A percentile compares a stretch with the other conserved stretches of the same genome.
phyloP scores from a whole-genome alignment of 148 eudicot species.

The Drosera capensis region DNA sequence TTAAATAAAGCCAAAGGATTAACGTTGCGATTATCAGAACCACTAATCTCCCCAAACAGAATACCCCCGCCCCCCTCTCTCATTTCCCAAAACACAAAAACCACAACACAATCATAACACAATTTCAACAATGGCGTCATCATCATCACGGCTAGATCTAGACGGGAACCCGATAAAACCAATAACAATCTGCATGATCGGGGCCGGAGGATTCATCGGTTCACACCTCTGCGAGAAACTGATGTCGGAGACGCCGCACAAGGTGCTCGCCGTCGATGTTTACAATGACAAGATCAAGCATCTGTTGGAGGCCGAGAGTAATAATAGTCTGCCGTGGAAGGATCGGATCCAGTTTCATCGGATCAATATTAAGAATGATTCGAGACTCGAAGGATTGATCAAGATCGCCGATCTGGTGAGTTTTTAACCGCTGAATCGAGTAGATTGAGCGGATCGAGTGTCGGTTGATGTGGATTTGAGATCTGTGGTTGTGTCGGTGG shows the following conservation, averaged over 20 bases:
- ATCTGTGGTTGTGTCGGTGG: too few species aligned
- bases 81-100: not conserved
- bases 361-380: slow-evolving; percentile 79
- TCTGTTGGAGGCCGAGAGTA: slow-evolving; percentile 55
- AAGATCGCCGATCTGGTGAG: slow-evolving; percentile 86
- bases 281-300: slow-evolving; percentile 94
- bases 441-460: too few species aligned
- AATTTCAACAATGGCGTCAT: slow-evolving; percentile 17
- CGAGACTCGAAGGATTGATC: slow-evolving; percentile 93
- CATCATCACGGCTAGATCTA: slow-evolving; percentile 59
- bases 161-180: slow-evolving; percentile 66
- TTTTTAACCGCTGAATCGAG: too few species aligned
- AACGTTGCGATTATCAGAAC: too few species aligned
- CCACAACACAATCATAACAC: not conserved
- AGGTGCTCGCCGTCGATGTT: slow-evolving; percentile 76
- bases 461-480: too few species aligned
- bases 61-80: not conserved
- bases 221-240: slow-evolving; percentile 91
- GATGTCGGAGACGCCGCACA: slow-evolving; percentile 72
- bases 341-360: slow-evolving; percentile 83
- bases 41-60: too few species aligned
- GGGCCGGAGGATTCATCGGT: slow-evolving; percentile 97
- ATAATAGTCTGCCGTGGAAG: slow-evolving; percentile 37
- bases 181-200: slow-evolving; percentile 85
- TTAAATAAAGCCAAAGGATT: not conserved